These are phyloP conservation scores for Pythium utonaiense DNA, from an alignment of 352 stramenopile genomes.

Conservation along the genomic window DNA sequence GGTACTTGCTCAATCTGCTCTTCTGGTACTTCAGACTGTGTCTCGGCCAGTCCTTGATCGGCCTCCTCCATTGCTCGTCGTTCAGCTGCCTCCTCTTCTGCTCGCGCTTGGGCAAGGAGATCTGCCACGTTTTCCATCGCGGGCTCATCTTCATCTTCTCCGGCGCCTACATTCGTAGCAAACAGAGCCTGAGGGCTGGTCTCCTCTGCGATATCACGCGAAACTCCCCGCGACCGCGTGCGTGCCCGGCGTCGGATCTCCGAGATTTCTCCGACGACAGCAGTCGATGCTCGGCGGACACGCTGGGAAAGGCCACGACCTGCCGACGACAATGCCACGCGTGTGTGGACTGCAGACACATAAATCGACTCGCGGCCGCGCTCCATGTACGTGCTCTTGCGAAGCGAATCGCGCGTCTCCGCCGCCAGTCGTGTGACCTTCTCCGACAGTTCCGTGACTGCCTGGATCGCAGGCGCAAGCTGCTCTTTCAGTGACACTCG, in stretches of 20 bases:
- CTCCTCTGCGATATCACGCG: constrained; percentile 9
- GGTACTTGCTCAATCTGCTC: background rate
- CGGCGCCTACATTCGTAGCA: constrained; percentile 4
- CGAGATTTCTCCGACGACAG: constrained; percentile 34
- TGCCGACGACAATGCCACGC: constrained; percentile 38
- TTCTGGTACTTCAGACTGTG: background rate
- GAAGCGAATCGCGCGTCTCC: constrained; percentile 26
- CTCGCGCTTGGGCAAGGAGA: constrained; percentile 18
- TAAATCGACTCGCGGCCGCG: constrained; percentile 53
- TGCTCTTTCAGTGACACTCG: constrained; percentile 43
- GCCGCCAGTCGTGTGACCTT: constrained; percentile 33
- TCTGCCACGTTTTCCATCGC: background rate
- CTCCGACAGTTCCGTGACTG: constrained; percentile 45
- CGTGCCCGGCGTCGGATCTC: constrained; percentile 48
- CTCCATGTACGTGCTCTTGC: constrained; percentile 34
- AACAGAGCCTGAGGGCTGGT: constrained; percentile 16
- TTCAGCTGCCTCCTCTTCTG: constrained; percentile 16
- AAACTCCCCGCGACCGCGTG: constrained; percentile 22
- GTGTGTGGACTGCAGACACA: constrained; percentile 44
- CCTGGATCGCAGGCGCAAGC: constrained; percentile 43
- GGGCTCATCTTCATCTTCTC: background rate
- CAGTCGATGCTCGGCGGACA: constrained; percentile 38
- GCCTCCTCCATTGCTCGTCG: constrained; percentile 19
- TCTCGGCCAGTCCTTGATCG: background rate
- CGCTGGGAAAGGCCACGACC: constrained; percentile 43